These are phyloP conservation scores for Lipomyces starkeyi DNA, from an alignment of 805 yeast species.

Conservation along the genomic window DNA sequence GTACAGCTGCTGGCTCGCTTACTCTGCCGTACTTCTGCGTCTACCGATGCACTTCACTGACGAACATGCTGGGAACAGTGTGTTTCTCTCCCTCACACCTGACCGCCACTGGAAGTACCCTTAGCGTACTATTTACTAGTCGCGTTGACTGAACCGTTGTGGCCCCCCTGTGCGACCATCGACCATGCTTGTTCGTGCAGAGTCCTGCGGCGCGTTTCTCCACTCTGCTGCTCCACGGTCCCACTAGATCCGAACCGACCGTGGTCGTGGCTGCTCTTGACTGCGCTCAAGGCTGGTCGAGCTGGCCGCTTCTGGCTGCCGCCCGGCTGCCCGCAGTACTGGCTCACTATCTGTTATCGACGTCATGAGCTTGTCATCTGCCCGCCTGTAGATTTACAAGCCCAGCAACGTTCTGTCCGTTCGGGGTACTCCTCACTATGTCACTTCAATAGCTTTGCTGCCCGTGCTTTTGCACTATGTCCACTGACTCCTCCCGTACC, in stretches of 20 bases:
- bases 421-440: background rate
- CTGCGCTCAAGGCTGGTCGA: background rate
- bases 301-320: background rate
- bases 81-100: background rate
- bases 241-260: background rate
- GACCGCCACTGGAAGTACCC: background rate
- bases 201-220: background rate
- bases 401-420: background rate
- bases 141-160: background rate
- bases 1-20: background rate
- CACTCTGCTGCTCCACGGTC: background rate
- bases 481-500: background rate
- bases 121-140: background rate
- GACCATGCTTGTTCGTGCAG: background rate
- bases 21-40: background rate
- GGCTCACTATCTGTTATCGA: background rate
- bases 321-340: background rate
- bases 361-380: background rate
- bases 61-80: background rate
- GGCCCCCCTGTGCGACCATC: background rate
- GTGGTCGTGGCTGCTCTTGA: background rate
- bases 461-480: background rate
- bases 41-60: background rate
- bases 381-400: background rate
- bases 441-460: background rate